phyloP scores from a whole-genome alignment of 345 rosid genomes.

The Ceriops decandra region DNA sequence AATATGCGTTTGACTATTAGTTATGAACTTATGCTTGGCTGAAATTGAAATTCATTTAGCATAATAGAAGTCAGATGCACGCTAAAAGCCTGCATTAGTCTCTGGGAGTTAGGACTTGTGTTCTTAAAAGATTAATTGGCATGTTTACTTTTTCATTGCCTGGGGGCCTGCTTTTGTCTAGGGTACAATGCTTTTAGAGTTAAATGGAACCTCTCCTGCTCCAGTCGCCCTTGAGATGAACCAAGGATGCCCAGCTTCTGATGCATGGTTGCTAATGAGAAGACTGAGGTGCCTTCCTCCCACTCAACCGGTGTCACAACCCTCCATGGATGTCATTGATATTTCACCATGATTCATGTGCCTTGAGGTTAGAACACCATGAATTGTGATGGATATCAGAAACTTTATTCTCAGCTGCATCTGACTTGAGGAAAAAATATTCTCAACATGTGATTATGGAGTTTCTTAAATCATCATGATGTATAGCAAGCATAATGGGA shows the following conservation, averaged over 20 bases:
- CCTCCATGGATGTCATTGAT: constrained; percentile 26
- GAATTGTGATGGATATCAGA: not conserved
- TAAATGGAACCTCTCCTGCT: constrained; percentile 44
- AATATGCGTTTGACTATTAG: not conserved
- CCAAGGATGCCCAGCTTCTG: constrained; percentile 61
- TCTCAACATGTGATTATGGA: not conserved
- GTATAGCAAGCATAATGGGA: not conserved
- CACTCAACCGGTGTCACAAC: constrained; percentile 18
- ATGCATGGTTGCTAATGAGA: constrained; percentile 70
- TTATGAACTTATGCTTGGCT: constrained; percentile 4
- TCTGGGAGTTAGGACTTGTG: not conserved
- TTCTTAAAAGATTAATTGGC: not conserved
- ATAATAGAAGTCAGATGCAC: not conserved
- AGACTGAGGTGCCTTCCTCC: constrained; percentile 40
- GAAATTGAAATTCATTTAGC: not conserved
- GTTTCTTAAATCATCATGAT: not conserved
- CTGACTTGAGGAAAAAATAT: not conserved
- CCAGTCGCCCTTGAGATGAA: constrained; percentile 72
- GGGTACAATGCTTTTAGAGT: constrained; percentile 76
- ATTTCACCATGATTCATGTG: constrained; percentile 41
- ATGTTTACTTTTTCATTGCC: constrained; percentile 2
- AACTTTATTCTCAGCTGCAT: not conserved
- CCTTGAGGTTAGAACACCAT: not conserved
- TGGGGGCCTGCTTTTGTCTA: constrained; percentile 27
- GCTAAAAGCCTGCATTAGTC: not conserved